Conservation (phyloP, 2,329 filamentous ascomycete genomes). For the Xylaria sp. region DNA sequence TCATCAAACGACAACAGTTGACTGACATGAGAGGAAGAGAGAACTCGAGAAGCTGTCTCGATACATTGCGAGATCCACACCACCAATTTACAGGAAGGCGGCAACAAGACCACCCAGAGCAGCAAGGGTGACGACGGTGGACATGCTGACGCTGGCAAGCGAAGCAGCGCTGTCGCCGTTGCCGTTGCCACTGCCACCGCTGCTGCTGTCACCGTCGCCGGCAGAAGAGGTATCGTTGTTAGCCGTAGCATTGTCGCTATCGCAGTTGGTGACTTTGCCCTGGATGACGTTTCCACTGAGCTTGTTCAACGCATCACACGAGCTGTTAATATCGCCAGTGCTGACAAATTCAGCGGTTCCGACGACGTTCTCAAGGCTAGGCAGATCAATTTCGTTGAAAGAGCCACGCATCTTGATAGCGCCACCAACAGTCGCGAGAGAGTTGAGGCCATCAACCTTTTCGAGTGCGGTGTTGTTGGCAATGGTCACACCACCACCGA, state of each 20-base stretch:
- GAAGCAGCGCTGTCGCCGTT: constrained; percentile 55
- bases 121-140: constrained; percentile 54
- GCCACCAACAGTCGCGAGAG: constrained; percentile 77
- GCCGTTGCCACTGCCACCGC: constrained; percentile 44
- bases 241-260: constrained; percentile 62
- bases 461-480: constrained; percentile 85
- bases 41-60: constrained; percentile 39
- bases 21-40: constrained; percentile 46
- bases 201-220: constrained; percentile 42
- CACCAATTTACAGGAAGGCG: constrained; percentile 62
- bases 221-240: constrained; percentile 57
- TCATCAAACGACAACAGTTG: constrained; percentile 48
- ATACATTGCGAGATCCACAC: constrained; percentile 17
- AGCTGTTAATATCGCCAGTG: constrained; percentile 68
- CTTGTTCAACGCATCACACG: constrained; percentile 65
- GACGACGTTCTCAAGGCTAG: constrained; percentile 72
- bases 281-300: constrained; percentile 58
- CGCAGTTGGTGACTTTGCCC: constrained; percentile 61
- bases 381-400: constrained; percentile 78
- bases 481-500: constrained; percentile 84
- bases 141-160: constrained; percentile 59
- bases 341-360: constrained; percentile 78
- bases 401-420: constrained; percentile 87
- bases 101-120: constrained; percentile 37
- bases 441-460: constrained; percentile 73